Conservation (phyloP, 805 yeast species). For the Candida ulmi region DNA sequence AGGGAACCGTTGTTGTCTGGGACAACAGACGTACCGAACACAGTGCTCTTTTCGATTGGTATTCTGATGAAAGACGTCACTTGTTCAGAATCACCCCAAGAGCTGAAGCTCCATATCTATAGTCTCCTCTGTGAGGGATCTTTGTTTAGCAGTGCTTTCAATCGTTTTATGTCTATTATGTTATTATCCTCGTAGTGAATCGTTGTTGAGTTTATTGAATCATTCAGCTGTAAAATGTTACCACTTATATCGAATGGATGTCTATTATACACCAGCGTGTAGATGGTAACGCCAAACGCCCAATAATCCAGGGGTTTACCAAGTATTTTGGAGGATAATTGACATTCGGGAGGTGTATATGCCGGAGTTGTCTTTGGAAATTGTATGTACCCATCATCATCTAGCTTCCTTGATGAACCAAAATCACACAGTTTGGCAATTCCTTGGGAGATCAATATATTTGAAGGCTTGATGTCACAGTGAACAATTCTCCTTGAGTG, state of each 20-base stretch:
- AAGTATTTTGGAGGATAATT: background rate
- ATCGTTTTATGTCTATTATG: background rate
- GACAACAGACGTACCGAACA: slow-evolving; percentile 61
- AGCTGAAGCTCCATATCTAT: slow-evolving; percentile 49
- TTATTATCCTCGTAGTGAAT: background rate
- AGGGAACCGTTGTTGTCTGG: slow-evolving; percentile 60
- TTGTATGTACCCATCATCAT: too few species aligned
- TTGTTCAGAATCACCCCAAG: slow-evolving; percentile 58
- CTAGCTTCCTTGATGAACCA: slow-evolving; percentile 46
- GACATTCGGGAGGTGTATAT: slow-evolving; percentile 5
- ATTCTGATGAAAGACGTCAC: slow-evolving; percentile 52
- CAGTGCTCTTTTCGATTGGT: slow-evolving; percentile 62
- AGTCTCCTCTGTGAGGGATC: background rate
- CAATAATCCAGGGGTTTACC: slow-evolving; percentile 8
- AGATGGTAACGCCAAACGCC: slow-evolving; percentile 8
- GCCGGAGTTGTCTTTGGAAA: slow-evolving; percentile 1
- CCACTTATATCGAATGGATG: slow-evolving; percentile 1
- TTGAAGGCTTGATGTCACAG: slow-evolving; percentile 62
- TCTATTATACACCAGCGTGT: slow-evolving; percentile 2
- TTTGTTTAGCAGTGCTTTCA: background rate
- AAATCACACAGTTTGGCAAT: slow-evolving; percentile 59
- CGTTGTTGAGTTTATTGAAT: background rate
- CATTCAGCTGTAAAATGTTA: background rate
- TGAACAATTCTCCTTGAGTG: slow-evolving; percentile 57
- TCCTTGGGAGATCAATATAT: slow-evolving; percentile 49